Evolutionary conservation across 2,329 filamentous ascomycete species (phyloP).

Genomic region (Davidsoniella australis): DNA sequence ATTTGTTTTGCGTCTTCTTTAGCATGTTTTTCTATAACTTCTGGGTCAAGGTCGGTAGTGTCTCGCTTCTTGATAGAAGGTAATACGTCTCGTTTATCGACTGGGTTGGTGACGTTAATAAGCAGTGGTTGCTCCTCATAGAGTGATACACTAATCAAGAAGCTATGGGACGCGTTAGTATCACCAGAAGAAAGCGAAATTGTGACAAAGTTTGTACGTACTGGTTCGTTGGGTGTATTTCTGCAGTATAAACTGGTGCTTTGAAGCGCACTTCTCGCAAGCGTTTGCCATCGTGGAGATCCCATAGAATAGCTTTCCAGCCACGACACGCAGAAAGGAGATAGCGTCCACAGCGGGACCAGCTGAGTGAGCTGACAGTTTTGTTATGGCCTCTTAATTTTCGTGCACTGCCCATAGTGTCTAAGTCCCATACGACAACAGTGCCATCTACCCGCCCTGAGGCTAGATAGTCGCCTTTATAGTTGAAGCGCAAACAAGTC

Average conservation of each 20-base stretch:
- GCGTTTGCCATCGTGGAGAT: conserved; percentile 52
- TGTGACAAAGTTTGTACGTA: conserved; percentile 24
- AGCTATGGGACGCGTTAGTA: conserved; percentile 28
- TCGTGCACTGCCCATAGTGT: conserved; percentile 89
- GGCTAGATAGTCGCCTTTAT: conserved; percentile 83
- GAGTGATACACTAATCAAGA: conserved; percentile 75
- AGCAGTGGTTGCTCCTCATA: conserved; percentile 87
- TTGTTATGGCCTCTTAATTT: conserved; percentile 87
- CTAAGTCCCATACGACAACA: conserved; percentile 89
- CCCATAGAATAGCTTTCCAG: conserved; percentile 94
- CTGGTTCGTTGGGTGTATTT: conserved; percentile 84
- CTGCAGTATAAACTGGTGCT: conserved; percentile 86
- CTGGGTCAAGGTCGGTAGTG: conserved; percentile 50
- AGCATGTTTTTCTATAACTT: conserved; percentile 62
- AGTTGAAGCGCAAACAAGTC: conserved; percentile 68
- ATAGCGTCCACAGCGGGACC: conserved; percentile 84
- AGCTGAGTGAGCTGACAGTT: conserved; percentile 87
- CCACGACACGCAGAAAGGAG: conserved; percentile 85
- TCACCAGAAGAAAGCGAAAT: not conserved
- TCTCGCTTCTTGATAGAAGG: conserved; percentile 68
- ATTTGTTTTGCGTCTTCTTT: conserved; percentile 89
- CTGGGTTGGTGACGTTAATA: conserved; percentile 57
- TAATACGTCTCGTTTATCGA: conserved; percentile 58
- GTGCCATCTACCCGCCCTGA: conserved; percentile 89
- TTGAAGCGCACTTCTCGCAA: conserved; percentile 79